Conservation (phyloP, 345 rosid genomes). For the Dovyalis caffra region DNA sequence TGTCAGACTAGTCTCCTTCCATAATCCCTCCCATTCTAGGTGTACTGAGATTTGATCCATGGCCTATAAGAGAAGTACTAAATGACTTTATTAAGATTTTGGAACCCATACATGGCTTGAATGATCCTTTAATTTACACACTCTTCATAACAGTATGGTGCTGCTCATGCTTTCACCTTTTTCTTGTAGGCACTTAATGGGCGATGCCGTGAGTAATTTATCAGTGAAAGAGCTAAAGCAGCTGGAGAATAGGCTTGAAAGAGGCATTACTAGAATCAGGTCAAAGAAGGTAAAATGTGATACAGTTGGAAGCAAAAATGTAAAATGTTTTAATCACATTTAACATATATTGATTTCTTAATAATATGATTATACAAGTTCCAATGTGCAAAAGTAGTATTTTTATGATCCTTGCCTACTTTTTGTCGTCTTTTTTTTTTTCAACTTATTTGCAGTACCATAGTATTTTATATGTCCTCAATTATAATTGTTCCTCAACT, state of each 20-base stretch:
- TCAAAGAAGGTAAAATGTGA: constrained; percentile 73
- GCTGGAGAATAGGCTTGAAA: constrained; percentile 90
- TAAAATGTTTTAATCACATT: neutral
- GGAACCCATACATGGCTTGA: neutral
- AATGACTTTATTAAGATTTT: neutral
- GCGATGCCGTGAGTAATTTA: constrained; percentile 76
- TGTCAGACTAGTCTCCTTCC: neutral
- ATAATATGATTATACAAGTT: too few species aligned
- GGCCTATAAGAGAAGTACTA: neutral
- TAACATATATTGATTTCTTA: neutral
- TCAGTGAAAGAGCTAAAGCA: constrained; percentile 93
- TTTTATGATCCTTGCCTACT: neutral
- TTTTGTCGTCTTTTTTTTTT: neutral
- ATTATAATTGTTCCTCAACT: neutral
- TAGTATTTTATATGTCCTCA: neutral
- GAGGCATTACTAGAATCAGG: constrained; percentile 88
- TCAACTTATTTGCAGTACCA: neutral
- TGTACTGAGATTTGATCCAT: neutral
- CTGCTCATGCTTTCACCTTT: neutral
- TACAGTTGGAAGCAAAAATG: neutral
- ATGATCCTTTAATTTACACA: neutral
- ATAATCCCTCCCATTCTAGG: neutral
- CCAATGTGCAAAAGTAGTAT: too few species aligned
- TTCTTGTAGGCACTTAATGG: constrained; percentile 77
- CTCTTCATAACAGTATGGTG: neutral